Evolutionary conservation across 331 rosid species (phyloP), one percentile per base, ranked within the genome.

Genomic region (Erythrophleum ivorense): DNA sequence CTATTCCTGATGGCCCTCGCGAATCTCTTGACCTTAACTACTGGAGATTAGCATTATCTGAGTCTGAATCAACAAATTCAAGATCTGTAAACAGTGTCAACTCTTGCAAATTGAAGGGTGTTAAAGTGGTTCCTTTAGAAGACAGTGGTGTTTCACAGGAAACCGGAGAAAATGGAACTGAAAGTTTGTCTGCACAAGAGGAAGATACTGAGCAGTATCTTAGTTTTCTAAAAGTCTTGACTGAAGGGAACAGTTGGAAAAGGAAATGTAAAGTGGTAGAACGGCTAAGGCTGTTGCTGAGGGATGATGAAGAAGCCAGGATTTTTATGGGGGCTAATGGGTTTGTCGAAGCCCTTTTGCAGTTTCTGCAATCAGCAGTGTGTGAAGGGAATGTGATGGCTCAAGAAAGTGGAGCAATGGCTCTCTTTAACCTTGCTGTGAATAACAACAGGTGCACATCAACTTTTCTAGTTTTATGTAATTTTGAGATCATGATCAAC

Each of bases 381-480:
- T 70, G 45, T 81, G 94, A 88, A 88, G 89, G 88, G 62, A 80
- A 86, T 80, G 83, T 31, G 71, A 79, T 72, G 71, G 92, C 98
- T 83, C 97, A 91, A 85, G 98, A 96, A 91, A 92, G 89, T 71
- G 98, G 98, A 82, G 91, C 99, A 81, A 94, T 96, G 99, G 97
- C 99, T 77, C 95, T 96, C 81, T 96, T 96, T 90, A 96, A 96
- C 87, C 91, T 96, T 74, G 94, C 99, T 63, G 98, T 96, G 81
- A 88, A 96, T 87, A 96, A 94, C 84, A 87, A 88, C 91, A 93
- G 96, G 98, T 93, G 55, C 55, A 87, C 48, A 34, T 33, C 36
- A 14, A 64, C 59, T 70, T 77, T 64, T 43, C 6, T 16, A 21
- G 36, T 72, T 78, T 79, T 38, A 10, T 21, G 31, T 75, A 66